Conservation (phyloP, 805 yeast species). For the Lipomyces yamanashiensis region DNA sequence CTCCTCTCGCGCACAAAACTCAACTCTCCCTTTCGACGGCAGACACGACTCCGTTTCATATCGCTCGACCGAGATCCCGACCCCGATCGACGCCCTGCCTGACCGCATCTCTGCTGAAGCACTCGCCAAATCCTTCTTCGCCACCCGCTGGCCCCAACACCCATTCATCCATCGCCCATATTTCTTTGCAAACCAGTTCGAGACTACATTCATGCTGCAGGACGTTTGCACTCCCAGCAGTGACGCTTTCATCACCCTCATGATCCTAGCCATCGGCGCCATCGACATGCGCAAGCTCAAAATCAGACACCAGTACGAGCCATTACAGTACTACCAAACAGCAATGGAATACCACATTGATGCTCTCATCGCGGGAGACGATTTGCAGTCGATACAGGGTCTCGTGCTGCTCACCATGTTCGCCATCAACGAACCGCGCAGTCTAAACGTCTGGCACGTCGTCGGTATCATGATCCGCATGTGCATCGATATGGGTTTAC, state of each 20-base stretch:
- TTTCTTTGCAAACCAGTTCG: constrained; percentile 20
- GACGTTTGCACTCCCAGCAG: constrained; percentile 18
- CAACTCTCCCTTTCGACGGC: constrained; percentile 13
- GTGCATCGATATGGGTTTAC: constrained; percentile 28
- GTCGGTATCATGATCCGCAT: constrained; percentile 25
- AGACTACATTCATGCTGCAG: constrained; percentile 1
- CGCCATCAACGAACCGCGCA: constrained; percentile 22
- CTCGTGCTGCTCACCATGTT: constrained; percentile 20
- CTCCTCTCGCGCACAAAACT: constrained; percentile 16
- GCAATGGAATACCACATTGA: constrained; percentile 23
- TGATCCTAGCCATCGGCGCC: constrained; percentile 31
- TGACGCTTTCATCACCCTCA: constrained; percentile 25
- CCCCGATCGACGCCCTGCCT: background rate
- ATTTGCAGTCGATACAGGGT: constrained; percentile 23
- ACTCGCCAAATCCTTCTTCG: constrained; percentile 17
- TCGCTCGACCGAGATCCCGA: background rate
- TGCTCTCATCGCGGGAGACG: constrained; percentile 20
- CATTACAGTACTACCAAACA: constrained; percentile 23
- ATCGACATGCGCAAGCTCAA: constrained; percentile 17
- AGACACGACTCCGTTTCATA: background rate
- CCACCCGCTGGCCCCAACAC: constrained; percentile 26
- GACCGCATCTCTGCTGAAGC: constrained; percentile 6
- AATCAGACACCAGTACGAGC: constrained; percentile 1
- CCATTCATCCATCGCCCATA: constrained; percentile 25
- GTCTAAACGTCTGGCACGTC: constrained; percentile 27